Conservation (phyloP, 768 basidiomycete genomes). For the Amanita fuliginea region DNA sequence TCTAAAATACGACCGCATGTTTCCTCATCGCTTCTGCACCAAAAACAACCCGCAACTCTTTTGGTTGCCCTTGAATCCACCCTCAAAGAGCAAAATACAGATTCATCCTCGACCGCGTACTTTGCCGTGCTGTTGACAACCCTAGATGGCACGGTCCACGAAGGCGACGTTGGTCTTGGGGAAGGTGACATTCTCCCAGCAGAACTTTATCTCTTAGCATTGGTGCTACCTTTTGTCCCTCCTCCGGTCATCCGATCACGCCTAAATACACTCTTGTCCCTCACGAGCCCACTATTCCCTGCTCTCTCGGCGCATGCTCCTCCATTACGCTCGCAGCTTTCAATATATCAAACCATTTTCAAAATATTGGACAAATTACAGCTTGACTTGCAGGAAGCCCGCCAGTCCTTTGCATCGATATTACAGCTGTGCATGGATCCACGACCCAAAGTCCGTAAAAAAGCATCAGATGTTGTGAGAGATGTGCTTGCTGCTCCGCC, state of each 20-base stretch:
- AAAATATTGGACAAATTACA: constrained; percentile 61
- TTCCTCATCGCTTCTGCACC: constrained; percentile 70
- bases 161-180: constrained; percentile 31
- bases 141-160: constrained; percentile 67
- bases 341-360: constrained; percentile 62
- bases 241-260: constrained; percentile 73
- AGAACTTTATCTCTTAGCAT: constrained; percentile 72
- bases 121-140: constrained; percentile 87
- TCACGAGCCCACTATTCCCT: constrained; percentile 75
- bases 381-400: constrained; percentile 54
- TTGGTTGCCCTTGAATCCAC: constrained; percentile 79
- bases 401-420: constrained; percentile 78
- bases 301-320: constrained; percentile 55
- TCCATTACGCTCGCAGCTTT: constrained; percentile 76
- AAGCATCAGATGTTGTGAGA: constrained; percentile 77
- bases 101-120: constrained; percentile 77
- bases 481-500: constrained; percentile 72
- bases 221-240: constrained; percentile 70
- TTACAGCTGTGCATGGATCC: constrained; percentile 78
- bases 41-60: constrained; percentile 82
- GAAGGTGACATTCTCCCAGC: constrained; percentile 78
- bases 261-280: constrained; percentile 54
- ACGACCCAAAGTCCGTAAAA: constrained; percentile 88
- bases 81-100: constrained; percentile 56
- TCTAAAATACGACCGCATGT: constrained; percentile 84